These are phyloP conservation scores for Euptelea pleiosperma DNA, from an alignment of 164 flowering plant species.

Conservation along the genomic window DNA sequence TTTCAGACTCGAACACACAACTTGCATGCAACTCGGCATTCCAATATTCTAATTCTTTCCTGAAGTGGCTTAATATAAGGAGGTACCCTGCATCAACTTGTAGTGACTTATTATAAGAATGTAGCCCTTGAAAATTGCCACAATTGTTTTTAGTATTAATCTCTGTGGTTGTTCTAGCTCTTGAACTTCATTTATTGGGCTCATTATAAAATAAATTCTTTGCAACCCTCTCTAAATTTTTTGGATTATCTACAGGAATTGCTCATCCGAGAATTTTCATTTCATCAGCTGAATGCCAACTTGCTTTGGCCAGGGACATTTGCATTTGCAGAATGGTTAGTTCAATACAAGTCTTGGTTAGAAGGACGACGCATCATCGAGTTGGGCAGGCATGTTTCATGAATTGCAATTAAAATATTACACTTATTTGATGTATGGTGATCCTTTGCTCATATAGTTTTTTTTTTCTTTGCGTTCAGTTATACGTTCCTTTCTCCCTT, in stretches of 20 bases:
- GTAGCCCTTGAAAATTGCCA: background rate
- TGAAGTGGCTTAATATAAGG: no score
- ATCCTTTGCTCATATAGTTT: no score
- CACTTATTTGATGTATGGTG: background rate
- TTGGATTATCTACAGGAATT: conserved; percentile 52
- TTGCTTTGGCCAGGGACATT: conserved; percentile 97
- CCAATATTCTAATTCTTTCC: no score
- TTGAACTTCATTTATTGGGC: background rate
- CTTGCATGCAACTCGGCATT: background rate
- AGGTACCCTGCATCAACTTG: background rate
- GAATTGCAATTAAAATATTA: background rate
- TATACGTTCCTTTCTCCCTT: no score
- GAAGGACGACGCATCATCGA: conserved; percentile 66
- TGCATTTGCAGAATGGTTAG: conserved; percentile 88
- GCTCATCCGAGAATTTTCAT: conserved; percentile 74
- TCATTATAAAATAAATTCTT: background rate
- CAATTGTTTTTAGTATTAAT: background rate
- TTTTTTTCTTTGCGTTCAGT: no score
- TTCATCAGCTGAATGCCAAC: conserved; percentile 93
- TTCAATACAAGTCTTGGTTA: conserved; percentile 44
- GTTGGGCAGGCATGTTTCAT: conserved; percentile 68
- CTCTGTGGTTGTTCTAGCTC: background rate
- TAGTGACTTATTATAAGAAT: background rate
- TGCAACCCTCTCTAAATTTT: background rate
- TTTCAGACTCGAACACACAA: no score